Evolutionary conservation across 768 basidiomycete genomes (phyloP).

Genomic region (Lactarius akahatsu): DNA sequence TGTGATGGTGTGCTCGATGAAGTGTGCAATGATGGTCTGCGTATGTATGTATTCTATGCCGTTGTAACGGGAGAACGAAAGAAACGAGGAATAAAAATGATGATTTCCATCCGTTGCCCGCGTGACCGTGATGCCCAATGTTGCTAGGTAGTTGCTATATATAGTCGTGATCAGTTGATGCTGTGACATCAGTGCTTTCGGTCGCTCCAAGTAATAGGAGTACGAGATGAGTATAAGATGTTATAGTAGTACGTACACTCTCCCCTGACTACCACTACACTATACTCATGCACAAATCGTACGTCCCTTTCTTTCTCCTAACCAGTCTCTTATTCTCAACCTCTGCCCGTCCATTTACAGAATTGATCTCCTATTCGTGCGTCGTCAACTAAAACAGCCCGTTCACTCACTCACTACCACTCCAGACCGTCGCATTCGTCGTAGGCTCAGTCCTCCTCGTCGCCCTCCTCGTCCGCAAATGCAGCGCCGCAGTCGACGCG

Average conservation of each 20-base stretch:
- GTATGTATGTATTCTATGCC: constrained; percentile 26
- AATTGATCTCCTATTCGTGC: constrained; percentile 11
- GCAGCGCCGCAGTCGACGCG: constrained; percentile 2
- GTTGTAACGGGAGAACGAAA: constrained; percentile 15
- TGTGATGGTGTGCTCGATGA: neutral
- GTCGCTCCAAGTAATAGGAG: neutral
- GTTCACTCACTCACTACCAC: neutral
- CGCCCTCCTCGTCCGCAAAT: constrained; percentile 6
- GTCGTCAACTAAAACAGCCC: neutral
- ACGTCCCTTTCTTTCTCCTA: neutral
- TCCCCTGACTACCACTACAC: neutral
- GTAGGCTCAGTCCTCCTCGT: neutral
- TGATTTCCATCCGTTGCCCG: neutral
- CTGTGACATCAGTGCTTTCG: neutral
- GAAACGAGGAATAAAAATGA: neutral
- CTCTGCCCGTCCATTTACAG: neutral
- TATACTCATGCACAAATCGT: constrained; percentile 5
- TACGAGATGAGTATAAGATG: too few relatives aligned
- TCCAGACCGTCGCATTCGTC: constrained; percentile 6
- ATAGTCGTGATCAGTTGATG: neutral
- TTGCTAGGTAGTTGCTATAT: too few relatives aligned
- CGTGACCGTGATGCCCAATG: neutral
- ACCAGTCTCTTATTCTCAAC: neutral
- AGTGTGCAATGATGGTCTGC: constrained; percentile 17
- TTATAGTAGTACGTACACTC: too few relatives aligned